Conservation (phyloP, 345 rosid species). For the Nephelium lappaceum region DNA sequence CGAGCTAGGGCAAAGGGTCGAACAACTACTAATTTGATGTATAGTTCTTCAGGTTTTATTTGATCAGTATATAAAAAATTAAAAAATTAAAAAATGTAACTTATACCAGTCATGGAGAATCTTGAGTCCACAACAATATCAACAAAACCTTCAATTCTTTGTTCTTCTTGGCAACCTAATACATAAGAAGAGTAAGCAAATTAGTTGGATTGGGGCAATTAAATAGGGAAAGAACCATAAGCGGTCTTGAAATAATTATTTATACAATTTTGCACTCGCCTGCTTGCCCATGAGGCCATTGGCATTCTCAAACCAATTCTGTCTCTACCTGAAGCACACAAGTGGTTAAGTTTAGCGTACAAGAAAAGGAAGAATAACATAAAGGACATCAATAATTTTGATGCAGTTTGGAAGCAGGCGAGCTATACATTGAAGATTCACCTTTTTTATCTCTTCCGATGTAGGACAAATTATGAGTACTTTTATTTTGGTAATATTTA, state of each 20-base stretch:
- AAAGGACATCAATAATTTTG: not conserved
- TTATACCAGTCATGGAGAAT: conserved; percentile 86
- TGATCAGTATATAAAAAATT: not conserved
- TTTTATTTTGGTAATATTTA: too few relatives aligned
- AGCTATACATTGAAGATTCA: not conserved
- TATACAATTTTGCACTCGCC: conserved; percentile 33
- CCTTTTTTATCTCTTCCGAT: not conserved
- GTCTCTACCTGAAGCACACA: conserved; percentile 62
- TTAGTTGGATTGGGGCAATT: too few relatives aligned
- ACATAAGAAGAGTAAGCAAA: too few relatives aligned
- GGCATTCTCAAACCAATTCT: conserved; percentile 95
- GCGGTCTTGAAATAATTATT: too few relatives aligned
- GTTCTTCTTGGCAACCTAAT: too few relatives aligned
- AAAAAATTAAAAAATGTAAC: conserved; percentile 34
- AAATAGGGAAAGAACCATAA: too few relatives aligned
- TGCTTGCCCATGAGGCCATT: conserved; percentile 95
- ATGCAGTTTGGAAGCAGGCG: not conserved
- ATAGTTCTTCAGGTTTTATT: too few relatives aligned
- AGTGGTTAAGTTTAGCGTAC: not conserved
- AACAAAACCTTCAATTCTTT: too few relatives aligned
- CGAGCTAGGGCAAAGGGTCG: too few relatives aligned
- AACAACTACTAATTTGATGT: too few relatives aligned
- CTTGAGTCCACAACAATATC: conserved; percentile 68
- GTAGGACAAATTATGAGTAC: too few relatives aligned
- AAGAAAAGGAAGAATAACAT: not conserved